A percentile compares a stretch with the other conserved stretches of the same genome.
Conservation (phyloP, 352 stramenopile genomes). For the Pythium pectinolyticum region DNA sequence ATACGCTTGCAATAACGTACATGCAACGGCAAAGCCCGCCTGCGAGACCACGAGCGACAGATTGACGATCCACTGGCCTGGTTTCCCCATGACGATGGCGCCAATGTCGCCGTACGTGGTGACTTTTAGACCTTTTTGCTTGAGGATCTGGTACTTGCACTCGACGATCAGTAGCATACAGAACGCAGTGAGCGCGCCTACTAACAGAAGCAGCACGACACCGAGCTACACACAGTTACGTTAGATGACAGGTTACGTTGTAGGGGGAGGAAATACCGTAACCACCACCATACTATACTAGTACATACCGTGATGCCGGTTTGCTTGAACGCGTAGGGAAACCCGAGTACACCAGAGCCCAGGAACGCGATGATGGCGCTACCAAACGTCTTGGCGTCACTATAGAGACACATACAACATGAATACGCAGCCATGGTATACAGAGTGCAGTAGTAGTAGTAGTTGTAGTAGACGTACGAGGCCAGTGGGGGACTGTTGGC, state of each 20-base stretch:
- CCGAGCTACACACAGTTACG: slow-evolving; percentile 21
- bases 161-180: slow-evolving; percentile 36
- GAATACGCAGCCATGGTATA: not conserved
- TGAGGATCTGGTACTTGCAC: slow-evolving; percentile 36
- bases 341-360: slow-evolving; percentile 67
- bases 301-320: slow-evolving; percentile 55
- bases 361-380: slow-evolving; percentile 72
- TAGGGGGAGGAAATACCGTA: not conserved
- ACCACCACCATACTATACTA: too few relatives aligned
- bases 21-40: slow-evolving; percentile 68
- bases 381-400: slow-evolving; percentile 33
- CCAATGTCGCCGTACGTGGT: slow-evolving; percentile 63
- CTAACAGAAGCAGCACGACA: slow-evolving; percentile 16
- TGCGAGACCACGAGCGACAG: slow-evolving; percentile 63
- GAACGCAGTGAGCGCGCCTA: slow-evolving; percentile 31
- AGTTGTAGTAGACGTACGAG: not conserved
- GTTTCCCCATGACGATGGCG: slow-evolving; percentile 42
- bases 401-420: not conserved
- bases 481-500: not conserved
- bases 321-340: slow-evolving; percentile 78
- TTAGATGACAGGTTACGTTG: not conserved
- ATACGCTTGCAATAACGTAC: too few relatives aligned
- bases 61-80: slow-evolving; percentile 62
- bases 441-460: not conserved
- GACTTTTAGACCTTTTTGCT: slow-evolving; percentile 12